Evolutionary conservation across 257 asterid species (phyloP).

Genomic region (Gentiana dahurica): DNA sequence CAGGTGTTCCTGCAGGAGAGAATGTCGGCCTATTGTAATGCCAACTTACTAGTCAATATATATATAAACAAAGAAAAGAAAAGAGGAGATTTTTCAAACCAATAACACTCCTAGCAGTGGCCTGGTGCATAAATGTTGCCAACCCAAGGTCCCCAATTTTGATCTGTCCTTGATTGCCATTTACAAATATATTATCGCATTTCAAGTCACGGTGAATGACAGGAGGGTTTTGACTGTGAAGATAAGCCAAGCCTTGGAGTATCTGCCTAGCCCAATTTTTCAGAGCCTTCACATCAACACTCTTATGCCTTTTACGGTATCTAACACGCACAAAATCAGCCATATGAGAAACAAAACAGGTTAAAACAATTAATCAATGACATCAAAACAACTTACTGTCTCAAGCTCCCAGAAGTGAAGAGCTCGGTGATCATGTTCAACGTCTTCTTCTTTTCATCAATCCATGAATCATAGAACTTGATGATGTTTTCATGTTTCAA

Average conservation of each 20-base stretch:
- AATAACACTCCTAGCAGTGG: conserved; percentile 67
- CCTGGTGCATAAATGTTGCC: conserved; percentile 72
- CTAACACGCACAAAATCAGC: conserved; percentile 19
- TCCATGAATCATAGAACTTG: conserved; percentile 47
- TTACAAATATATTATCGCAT: conserved; percentile 73
- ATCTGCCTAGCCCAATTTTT: conserved; percentile 78
- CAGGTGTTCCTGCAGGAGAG: conserved; percentile 32
- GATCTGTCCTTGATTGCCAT: conserved; percentile 76
- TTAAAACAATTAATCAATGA: not conserved
- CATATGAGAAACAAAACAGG: not conserved
- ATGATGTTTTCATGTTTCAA: conserved; percentile 61
- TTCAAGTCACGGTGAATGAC: conserved; percentile 76
- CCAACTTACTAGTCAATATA: not conserved
- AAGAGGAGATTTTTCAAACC: conserved; percentile 23
- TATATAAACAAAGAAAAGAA: not conserved
- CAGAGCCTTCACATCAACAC: conserved; percentile 65
- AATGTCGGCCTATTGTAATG: conserved; percentile 3
- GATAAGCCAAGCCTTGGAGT: conserved; percentile 59
- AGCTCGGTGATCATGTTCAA: conserved; percentile 87
- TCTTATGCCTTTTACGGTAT: conserved; percentile 51
- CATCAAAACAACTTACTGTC: conserved; percentile 49
- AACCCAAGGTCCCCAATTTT: conserved; percentile 82
- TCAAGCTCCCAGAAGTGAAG: conserved; percentile 77
- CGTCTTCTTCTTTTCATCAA: conserved; percentile 70
- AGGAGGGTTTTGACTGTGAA: conserved; percentile 73